Conservation (phyloP, 140 eudicot genomes). For the Bidens hawaiensis region DNA sequence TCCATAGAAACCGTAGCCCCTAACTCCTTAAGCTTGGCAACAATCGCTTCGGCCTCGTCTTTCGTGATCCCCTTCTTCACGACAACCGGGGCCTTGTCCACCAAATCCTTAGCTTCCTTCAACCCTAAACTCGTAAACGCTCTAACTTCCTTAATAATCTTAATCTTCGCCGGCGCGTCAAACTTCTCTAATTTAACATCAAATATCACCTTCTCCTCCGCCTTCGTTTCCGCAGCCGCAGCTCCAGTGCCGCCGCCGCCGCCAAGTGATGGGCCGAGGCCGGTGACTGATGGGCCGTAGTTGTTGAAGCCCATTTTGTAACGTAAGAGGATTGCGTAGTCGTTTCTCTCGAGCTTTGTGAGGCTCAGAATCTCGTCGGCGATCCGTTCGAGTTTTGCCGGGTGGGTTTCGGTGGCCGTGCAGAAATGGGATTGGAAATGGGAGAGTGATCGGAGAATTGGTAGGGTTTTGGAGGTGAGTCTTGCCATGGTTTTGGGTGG, state of each 20-base stretch:
- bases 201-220: conserved; percentile 62
- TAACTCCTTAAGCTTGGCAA: conserved; percentile 64
- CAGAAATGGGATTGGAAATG: conserved; percentile 26
- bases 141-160: conserved; percentile 82
- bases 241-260: conserved; percentile 26
- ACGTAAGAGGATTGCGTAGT: conserved; percentile 56
- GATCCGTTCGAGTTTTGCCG: conserved; percentile 68
- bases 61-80: conserved; percentile 80
- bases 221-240: conserved; percentile 43
- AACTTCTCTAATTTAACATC: conserved; percentile 84
- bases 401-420: conserved; percentile 39
- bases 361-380: conserved; percentile 78
- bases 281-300: conserved; percentile 57
- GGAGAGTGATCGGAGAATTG: conserved; percentile 15
- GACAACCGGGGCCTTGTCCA: conserved; percentile 71
- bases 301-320: conserved; percentile 69
- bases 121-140: conserved; percentile 71
- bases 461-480: conserved; percentile 27
- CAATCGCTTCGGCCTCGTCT: conserved; percentile 67
- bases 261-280: conserved; percentile 25
- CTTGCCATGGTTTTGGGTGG: conserved; percentile 10
- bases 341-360: conserved; percentile 63
- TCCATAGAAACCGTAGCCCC: conserved; percentile 89
- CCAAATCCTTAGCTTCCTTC: conserved; percentile 89
- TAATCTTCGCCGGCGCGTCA: conserved; percentile 72